Percentiles rank a stretch among this genome's conserved stretches.
Conservation (phyloP, 495 filamentous ascomycete genomes). For the Aspergillus nidulans region DNA sequence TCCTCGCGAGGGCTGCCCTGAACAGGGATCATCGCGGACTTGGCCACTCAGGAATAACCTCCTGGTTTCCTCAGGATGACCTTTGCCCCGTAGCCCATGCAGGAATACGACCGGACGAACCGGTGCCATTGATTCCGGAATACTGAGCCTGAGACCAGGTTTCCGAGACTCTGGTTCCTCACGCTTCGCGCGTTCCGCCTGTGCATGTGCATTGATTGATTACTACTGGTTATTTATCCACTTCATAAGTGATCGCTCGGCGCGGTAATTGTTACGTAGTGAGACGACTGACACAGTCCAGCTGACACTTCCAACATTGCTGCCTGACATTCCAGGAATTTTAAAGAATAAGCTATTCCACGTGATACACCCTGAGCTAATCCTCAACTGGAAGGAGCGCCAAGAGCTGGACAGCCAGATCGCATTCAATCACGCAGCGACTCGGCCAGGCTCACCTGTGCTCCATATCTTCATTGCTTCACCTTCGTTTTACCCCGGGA, state of each 20-base stretch:
- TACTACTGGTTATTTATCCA: neutral
- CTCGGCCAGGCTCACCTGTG: constrained; percentile 17
- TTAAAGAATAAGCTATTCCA: too few species aligned
- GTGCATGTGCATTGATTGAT: neutral
- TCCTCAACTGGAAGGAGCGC: constrained; percentile 7
- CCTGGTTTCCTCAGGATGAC: neutral
- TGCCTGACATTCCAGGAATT: neutral
- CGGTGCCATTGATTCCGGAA: neutral
- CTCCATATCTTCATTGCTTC: neutral
- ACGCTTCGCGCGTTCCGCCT: neutral
- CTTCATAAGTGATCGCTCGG: neutral
- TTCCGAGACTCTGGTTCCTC: neutral
- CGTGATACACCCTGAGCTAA: constrained; percentile 11
- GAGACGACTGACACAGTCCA: neutral
- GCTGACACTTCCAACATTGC: neutral
- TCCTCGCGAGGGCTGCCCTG: neutral
- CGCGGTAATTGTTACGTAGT: constrained; percentile 1
- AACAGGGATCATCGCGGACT: constrained; percentile 2
- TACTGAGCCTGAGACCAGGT: neutral
- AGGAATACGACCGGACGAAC: neutral
- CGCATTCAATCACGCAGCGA: constrained; percentile 11
- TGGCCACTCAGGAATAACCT: neutral
- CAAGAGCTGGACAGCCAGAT: constrained; percentile 22
- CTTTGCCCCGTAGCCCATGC: neutral
- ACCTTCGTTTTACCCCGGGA: constrained; percentile 5